phyloP scores from a whole-genome alignment of 495 filamentous ascomycete species.

The Darksidea phi region DNA sequence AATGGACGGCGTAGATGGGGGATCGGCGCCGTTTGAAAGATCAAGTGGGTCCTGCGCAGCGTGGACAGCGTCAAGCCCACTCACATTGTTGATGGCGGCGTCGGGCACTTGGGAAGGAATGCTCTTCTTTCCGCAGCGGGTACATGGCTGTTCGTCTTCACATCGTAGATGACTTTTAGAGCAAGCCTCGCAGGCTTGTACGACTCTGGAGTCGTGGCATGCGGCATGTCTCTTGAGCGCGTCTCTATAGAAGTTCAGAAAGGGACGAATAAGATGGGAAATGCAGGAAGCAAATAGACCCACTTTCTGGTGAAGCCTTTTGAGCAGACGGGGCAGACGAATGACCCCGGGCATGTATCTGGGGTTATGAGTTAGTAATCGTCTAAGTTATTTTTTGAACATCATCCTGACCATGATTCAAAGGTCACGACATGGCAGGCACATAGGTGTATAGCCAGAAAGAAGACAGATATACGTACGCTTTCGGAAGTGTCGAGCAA shows the following conservation, averaged over 20 bases:
- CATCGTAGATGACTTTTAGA: conserved; percentile 40
- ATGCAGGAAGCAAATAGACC: not conserved
- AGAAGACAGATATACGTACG: conserved; percentile 20
- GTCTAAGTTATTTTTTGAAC: too few relatives aligned
- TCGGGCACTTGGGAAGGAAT: conserved; percentile 31
- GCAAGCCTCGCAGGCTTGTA: conserved; percentile 42
- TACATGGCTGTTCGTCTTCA: conserved; percentile 42
- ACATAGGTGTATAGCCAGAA: not conserved
- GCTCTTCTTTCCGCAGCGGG: conserved; percentile 37
- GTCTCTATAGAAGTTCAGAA: conserved; percentile 26
- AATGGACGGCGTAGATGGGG: not conserved
- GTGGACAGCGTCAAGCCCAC: not conserved
- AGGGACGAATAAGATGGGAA: not conserved
- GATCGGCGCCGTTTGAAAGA: not conserved
- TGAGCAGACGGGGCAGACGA: conserved; percentile 37
- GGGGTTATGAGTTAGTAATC: not conserved
- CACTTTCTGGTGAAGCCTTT: conserved; percentile 38
- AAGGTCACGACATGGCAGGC: not conserved
- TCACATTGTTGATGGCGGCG: not conserved
- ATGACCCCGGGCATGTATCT: conserved; percentile 41
- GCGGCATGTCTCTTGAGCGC: conserved; percentile 39
- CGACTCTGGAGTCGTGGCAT: conserved; percentile 33
- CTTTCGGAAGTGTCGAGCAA: conserved; percentile 40
- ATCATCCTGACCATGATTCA: too few relatives aligned
- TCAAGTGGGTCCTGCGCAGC: conserved; percentile 10